Evolutionary conservation across 1,139 yeast species (phyloP).

Genomic region (Yamadazyma friedrichii): DNA sequence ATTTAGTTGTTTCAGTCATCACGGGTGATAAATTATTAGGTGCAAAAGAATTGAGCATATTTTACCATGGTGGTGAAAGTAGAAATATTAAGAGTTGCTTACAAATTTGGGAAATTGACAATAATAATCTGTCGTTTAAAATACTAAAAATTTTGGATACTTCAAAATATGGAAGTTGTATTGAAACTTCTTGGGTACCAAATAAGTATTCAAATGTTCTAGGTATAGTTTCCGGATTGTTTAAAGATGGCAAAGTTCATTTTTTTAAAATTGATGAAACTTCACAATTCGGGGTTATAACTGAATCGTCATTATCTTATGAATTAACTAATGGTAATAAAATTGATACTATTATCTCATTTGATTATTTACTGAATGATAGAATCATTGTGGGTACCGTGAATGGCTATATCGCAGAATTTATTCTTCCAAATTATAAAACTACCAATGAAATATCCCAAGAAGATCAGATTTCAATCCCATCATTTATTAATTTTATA

Average conservation of each 20-base stretch:
- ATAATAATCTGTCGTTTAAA: slow-evolving; percentile 20
- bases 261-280: slow-evolving; percentile 39
- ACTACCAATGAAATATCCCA: background rate
- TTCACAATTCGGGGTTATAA: slow-evolving; percentile 20
- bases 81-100: slow-evolving; percentile 36
- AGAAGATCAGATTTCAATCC: slow-evolving; percentile 24
- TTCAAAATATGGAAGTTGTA: slow-evolving; percentile 50
- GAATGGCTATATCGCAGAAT: slow-evolving; percentile 69
- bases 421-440: slow-evolving; percentile 32
- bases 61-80: slow-evolving; percentile 15
- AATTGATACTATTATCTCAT: slow-evolving; percentile 43
- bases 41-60: slow-evolving; percentile 35
- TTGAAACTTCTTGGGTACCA: slow-evolving; percentile 54
- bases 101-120: slow-evolving; percentile 47
- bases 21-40: slow-evolving; percentile 24
- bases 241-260: slow-evolving; percentile 64
- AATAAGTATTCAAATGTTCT: slow-evolving; percentile 26
- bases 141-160: slow-evolving; percentile 37
- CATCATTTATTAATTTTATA: slow-evolving; percentile 49
- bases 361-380: slow-evolving; percentile 53
- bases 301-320: slow-evolving; percentile 29
- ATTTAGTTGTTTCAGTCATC: slow-evolving; percentile 52
- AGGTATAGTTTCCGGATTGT: slow-evolving; percentile 52
- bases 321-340: slow-evolving; percentile 18
- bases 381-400: slow-evolving; percentile 60